Evolutionary conservation across 495 filamentous ascomycete species (phyloP), one percentile per base, ranked within the genome.

Genomic region (Annulohypoxylon nitens): DNA sequence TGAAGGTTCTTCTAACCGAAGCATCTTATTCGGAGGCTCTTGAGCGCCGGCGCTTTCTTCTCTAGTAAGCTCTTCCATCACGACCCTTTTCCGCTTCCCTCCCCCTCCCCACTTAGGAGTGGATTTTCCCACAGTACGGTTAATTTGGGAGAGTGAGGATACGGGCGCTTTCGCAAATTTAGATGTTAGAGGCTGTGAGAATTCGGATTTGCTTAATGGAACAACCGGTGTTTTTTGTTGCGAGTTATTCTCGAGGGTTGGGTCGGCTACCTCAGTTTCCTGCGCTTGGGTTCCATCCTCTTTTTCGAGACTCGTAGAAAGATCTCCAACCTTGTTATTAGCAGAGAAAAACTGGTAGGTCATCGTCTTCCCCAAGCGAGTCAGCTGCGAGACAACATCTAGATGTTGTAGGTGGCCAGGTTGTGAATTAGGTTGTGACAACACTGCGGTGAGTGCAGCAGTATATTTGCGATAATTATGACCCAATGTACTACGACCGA

Each of bases 341-440:
- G 76, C 79, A 0, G 78, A 79, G 26, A 79, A 82, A 61, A 82
- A 85, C 67, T 83, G 82, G 66, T 85, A 85, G 20, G 81, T 81
- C 36, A 82, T 83, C 12, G 82, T 83, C 62, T 83, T 85, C 8
- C 81, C 81, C 2, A 76, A 64, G 12, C 83, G 82, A 12, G 79
- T 79, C 8, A 84, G 77, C 48, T 79, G 74, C 41, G 83, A 83
- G 20, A 64, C 74, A n/a, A 84, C 74, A 50, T 85, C 78, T 16
- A 85, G 78, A 39, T 80, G 80, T 61, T 79, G 75, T 26, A 86
- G 71, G 58, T 86, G 82, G n/a, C 64, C 53, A 37, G 83, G 84
- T 50, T 86, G 84, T 30, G 74, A 70, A 37, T 80, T 73, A 11
- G 80, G 80, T 51, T 81, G 75, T 10, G 84, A 81, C 18, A 85